A percentile compares a stretch with the other conserved stretches of the same genome.
Conservation (phyloP, 2,329 filamentous ascomycete genomes). For the Penicillium sp. region DNA sequence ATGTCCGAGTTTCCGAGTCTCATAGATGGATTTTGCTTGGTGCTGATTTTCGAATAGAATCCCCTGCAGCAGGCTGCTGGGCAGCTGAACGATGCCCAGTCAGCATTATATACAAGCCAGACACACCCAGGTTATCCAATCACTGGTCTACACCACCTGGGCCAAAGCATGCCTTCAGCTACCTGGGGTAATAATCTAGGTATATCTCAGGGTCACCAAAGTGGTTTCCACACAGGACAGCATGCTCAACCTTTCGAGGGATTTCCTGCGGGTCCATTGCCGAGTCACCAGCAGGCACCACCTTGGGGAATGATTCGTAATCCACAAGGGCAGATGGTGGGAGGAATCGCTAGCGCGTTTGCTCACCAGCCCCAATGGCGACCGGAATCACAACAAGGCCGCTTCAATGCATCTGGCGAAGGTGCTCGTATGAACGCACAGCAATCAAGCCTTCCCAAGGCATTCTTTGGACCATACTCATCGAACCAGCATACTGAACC, state of each 20-base stretch:
- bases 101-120: neutral
- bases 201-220: neutral
- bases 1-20: neutral
- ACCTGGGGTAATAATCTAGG: neutral
- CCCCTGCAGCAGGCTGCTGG: neutral
- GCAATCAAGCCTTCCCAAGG: slow-evolving; percentile 3
- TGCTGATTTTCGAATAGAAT: slow-evolving; percentile 3
- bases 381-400: neutral
- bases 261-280: neutral
- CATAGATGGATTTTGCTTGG: neutral
- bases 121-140: slow-evolving; percentile 1
- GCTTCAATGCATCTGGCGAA: slow-evolving; percentile 2
- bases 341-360: neutral
- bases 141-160: slow-evolving; percentile 1
- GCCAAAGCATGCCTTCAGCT: neutral
- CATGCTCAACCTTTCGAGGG: slow-evolving; percentile 4
- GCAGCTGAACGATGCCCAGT: neutral
- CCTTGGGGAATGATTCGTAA: neutral
- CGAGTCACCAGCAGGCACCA: neutral
- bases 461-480: slow-evolving; percentile 9
- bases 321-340: neutral
- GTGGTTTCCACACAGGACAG: slow-evolving; percentile 3
- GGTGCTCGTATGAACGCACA: neutral
- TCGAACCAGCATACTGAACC: slow-evolving; percentile 1
- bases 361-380: slow-evolving; percentile 20